Conservation (phyloP, 2,329 filamentous ascomycete genomes). For the Bertia moriformis region DNA sequence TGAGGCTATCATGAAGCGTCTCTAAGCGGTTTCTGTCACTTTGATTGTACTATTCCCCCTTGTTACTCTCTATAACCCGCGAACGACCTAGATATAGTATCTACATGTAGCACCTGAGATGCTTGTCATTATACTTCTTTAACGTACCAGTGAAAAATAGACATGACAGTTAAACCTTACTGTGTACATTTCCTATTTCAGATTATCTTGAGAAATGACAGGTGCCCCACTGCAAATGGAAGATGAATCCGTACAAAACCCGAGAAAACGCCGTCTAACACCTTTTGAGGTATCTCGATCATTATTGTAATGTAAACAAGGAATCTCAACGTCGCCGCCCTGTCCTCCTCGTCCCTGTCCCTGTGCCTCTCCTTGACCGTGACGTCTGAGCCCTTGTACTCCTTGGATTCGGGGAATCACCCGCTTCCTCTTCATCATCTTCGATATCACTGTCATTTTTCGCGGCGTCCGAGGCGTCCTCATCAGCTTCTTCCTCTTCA, state of each 20-base stretch:
- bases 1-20: slow-evolving; percentile 66
- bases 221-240: too few relatives aligned
- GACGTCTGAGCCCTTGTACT: background rate
- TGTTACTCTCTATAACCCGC: background rate
- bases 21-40: slow-evolving; percentile 24
- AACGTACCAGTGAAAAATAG: too few relatives aligned
- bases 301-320: background rate
- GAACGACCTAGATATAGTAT: slow-evolving; percentile 1
- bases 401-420: slow-evolving; percentile 3
- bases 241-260: background rate
- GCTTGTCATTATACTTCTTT: too few relatives aligned
- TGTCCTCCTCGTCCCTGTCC: slow-evolving; percentile 10
- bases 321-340: slow-evolving; percentile 7
- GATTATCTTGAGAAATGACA: too few relatives aligned
- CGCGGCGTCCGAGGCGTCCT: background rate
- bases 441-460: slow-evolving; percentile 3
- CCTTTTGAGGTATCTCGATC: background rate
- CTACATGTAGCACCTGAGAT: too few relatives aligned
- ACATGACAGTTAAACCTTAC: too few relatives aligned
- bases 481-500: slow-evolving; percentile 1
- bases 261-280: background rate
- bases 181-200: too few relatives aligned
- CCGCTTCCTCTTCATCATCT: slow-evolving; percentile 6
- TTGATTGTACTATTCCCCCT: background rate
- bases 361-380: slow-evolving; percentile 9